Base-by-base conservation (phyloP, 2,329 filamentous ascomycete species). In the Phialophora tarda region DNA sequence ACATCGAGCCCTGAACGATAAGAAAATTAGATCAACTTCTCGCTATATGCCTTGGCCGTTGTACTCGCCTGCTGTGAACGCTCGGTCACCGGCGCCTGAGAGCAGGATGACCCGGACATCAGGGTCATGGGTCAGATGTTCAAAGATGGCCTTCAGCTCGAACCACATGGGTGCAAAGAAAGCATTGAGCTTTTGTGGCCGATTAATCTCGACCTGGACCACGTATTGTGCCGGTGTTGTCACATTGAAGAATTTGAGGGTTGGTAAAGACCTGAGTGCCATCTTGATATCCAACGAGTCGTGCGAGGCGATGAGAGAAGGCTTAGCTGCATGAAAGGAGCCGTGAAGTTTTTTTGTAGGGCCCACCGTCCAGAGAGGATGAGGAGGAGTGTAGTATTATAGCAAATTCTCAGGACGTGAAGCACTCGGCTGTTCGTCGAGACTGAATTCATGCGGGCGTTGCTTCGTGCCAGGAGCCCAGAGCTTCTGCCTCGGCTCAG, bases 131-230 rank as follows among this genome's bases (percentile, higher is more conserved):
- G 91, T 93, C 68, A 97, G 86, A 67, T 85, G 83, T 64, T 82
- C 78, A 82, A 98, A 95, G 71, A 96, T 83, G 12, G 78, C 75
- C 63, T 88, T 86, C 69, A 97, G 84, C 81, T 96, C 92, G 61
- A 89, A 82, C 92, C 93, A 97, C 88, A 97, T 94, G 62, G 79
- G 81, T 77, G 92, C 88, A 71, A 88, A 85, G 78, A 97, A 97
- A 70, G 93, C 88, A 78, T 98, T 98, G 77, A 97, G 82, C 82
- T 96, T 97, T 71, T 87, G 79, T 1, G 93, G 88, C 1, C 93
- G 87, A 82, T 96, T 93, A 80, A 96, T 96, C 80, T 97, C 90
- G 66, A 98, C 90, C 77, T 96, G 92, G n/a, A 89, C 91, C 57
- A 97, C 89, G 81, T 88, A 88, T 74, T 89, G 84, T 44, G 81